Evolutionary conservation across 331 rosid genomes (phyloP), one percentile per base, ranked within the genome.

Genomic region (Malus hybrid): DNA sequence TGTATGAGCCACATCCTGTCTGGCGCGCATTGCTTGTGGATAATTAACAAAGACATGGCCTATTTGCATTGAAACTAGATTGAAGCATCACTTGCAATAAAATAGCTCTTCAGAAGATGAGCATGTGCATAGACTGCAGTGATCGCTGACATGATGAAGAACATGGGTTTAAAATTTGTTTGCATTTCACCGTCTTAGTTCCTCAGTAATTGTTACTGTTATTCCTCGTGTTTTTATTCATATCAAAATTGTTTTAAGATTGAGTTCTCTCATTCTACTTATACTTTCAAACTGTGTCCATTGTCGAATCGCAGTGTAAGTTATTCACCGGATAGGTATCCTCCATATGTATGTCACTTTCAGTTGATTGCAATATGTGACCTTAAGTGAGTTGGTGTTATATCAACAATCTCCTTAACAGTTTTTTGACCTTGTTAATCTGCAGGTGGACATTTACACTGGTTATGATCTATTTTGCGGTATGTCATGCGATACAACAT

Each of bases 381-480:
- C 53, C 56, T 22, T 53, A 10, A 33, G 42, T 30, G 46, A 50
- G 4, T 75, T 63, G 16, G 39, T 5, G 50, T 52, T 48, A 30
- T 65, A 70, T 61, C 68, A 36, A 26, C 66, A 46, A 58, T 39
- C 68, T 60, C 19, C 56, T 18, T 26, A 9, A 24, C 28, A 13
- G 28, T 60, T 26, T 60, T 65, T 65, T 20, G 28, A n/a, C 46
- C 28, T 39, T 63, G 50, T 50, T 67, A 66, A 67, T 71, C 75
- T 80, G 80, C 90, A 91, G 97, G 86, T 91, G 97, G 97, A 89
- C 97, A 75, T 86, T 86, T 86, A 67, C 90, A 8, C 79, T 91
- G 76, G 91, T 91, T 44, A 83, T 82, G 75, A 52, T 91, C 79
- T 91, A 91, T 56, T 91, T 91, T 80, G 87, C 73, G 75, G 96